Conservation (phyloP, 1,139 yeast genomes). For the Suhomyces maxii region DNA sequence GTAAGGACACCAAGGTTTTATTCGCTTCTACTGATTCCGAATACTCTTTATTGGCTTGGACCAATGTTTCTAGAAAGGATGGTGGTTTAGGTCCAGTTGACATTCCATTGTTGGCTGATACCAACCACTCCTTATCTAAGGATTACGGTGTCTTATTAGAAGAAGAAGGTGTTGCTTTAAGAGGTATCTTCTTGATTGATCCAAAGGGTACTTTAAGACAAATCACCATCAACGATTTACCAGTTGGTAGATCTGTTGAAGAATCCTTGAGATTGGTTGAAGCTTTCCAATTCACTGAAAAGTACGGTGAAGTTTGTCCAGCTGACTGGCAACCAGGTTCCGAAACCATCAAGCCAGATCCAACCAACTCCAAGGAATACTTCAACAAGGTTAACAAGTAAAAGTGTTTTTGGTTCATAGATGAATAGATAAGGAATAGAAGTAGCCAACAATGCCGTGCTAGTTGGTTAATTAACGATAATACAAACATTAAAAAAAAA, state of each 20-base stretch:
- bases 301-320: conserved; percentile 98
- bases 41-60: conserved; percentile 97
- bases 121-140: conserved; percentile 89
- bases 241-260: conserved; percentile 98
- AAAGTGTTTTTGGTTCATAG: not conserved
- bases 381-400: conserved; percentile 57
- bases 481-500: too few relatives aligned
- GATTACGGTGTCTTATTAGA: conserved; percentile 97
- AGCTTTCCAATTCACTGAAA: conserved; percentile 98
- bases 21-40: conserved; percentile 98
- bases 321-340: conserved; percentile 99
- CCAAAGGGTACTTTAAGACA: conserved; percentile 95
- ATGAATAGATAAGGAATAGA: not conserved
- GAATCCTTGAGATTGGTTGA: conserved; percentile 96
- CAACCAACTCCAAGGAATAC: conserved; percentile 79
- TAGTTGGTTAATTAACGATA: too few relatives aligned
- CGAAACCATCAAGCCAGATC: conserved; percentile 90
- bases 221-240: conserved; percentile 94
- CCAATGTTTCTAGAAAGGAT: conserved; percentile 92
- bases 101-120: conserved; percentile 94
- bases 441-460: too few relatives aligned
- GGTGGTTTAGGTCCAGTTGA: conserved; percentile 97
- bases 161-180: conserved; percentile 94
- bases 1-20: conserved; percentile 82
- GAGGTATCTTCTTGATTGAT: conserved; percentile 97